Conservation (phyloP, 441 rosid genomes). For the Adansonia gregorii region DNA sequence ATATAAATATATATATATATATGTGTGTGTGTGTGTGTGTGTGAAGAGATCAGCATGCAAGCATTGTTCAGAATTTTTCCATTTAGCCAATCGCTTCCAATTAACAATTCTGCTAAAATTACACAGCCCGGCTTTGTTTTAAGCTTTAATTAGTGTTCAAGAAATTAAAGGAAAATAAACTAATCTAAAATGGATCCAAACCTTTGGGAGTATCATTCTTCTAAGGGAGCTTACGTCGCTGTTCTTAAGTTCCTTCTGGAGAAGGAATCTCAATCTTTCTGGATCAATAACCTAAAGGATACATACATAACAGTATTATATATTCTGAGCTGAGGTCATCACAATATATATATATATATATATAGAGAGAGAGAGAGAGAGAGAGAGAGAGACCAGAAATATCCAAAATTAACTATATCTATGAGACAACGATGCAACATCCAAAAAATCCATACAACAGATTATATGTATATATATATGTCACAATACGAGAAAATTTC, state of each 20-base stretch:
- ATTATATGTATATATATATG: neutral
- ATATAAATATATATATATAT: too few relatives aligned
- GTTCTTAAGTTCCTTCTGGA: slow-evolving; percentile 92
- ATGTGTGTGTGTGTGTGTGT: too few relatives aligned
- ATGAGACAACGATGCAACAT: slow-evolving; percentile 3
- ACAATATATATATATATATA: too few relatives aligned
- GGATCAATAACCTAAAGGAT: slow-evolving; percentile 64
- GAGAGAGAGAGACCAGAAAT: too few relatives aligned
- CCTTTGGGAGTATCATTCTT: slow-evolving; percentile 98
- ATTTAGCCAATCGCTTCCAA: neutral
- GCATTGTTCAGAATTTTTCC: neutral
- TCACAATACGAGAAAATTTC: neutral
- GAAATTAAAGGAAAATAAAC: too few relatives aligned
- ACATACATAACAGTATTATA: too few relatives aligned
- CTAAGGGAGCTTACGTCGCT: slow-evolving; percentile 92
- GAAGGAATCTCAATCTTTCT: slow-evolving; percentile 69
- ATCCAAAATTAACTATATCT: too few relatives aligned
- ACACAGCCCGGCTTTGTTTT: too few relatives aligned
- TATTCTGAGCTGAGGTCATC: neutral
- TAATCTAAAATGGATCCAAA: slow-evolving; percentile 22
- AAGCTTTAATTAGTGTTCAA: too few relatives aligned
- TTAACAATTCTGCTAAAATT: neutral
- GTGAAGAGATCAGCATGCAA: neutral
- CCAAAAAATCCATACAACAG: neutral
- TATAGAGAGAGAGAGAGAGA: too few relatives aligned